A percentile compares a stretch with the other conserved stretches of the same genome.
Evolutionary conservation across 371 early-diverging fungal genomes (phyloP).

Genomic region (Mucor sp.): DNA sequence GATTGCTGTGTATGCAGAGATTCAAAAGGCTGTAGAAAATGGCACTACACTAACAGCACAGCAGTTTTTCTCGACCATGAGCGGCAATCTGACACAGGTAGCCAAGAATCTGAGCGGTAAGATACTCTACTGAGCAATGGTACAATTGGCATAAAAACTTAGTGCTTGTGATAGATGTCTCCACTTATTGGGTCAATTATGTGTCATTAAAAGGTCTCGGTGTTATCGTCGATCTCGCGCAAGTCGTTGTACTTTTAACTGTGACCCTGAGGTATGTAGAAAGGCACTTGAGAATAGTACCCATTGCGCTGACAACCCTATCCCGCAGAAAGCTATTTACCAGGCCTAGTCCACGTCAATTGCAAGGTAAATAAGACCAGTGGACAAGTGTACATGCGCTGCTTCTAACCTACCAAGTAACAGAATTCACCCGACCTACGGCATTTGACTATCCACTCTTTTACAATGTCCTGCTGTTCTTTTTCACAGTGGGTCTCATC

Average conservation of each 20-base stretch:
- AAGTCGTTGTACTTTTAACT: constrained; percentile 61
- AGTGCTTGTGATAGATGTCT: constrained; percentile 30
- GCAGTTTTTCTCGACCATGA: constrained; percentile 29
- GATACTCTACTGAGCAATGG: neutral
- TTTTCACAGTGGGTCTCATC: constrained; percentile 68
- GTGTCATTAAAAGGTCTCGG: constrained; percentile 67
- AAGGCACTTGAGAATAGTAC: neutral
- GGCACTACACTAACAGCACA: constrained; percentile 18
- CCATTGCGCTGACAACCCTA: neutral
- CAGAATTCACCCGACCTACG: constrained; percentile 64
- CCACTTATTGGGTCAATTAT: constrained; percentile 73
- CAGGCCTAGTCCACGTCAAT: constrained; percentile 75
- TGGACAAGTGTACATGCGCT: neutral
- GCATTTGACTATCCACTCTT: constrained; percentile 72
- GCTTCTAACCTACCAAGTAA: neutral
- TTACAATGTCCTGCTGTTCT: constrained; percentile 72
- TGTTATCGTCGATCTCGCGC: constrained; percentile 70
- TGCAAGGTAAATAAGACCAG: constrained; percentile 56
- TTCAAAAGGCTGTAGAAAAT: constrained; percentile 38
- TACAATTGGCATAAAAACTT: neutral
- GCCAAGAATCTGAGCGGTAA: constrained; percentile 40
- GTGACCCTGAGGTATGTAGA: constrained; percentile 50
- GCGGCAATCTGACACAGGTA: constrained; percentile 31
- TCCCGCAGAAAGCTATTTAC: constrained; percentile 52
- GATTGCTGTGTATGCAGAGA: constrained; percentile 50